Evolutionary conservation across 2,329 filamentous ascomycete species (phyloP).

Genomic region (Calonectria pseudoreteaudii): DNA sequence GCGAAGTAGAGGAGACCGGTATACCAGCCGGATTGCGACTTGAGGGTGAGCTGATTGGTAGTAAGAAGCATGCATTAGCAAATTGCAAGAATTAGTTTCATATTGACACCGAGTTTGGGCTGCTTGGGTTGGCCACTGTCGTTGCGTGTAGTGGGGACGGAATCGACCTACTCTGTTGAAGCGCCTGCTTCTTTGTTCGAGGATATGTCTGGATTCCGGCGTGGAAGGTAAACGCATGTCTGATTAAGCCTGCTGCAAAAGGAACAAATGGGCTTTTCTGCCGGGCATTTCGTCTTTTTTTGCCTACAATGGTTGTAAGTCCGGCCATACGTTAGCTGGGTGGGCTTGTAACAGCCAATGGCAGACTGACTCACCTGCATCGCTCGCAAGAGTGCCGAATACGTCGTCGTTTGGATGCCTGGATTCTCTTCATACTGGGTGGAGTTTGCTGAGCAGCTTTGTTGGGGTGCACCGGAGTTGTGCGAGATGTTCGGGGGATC

Average conservation of each 20-base stretch:
- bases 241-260: slow-evolving; percentile 34
- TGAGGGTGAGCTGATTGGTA: neutral
- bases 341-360: neutral
- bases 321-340: neutral
- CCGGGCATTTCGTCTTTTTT: slow-evolving; percentile 42
- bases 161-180: slow-evolving; percentile 15
- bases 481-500: neutral
- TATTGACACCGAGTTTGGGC: too few relatives aligned
- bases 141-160: too few relatives aligned
- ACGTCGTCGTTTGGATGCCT: neutral
- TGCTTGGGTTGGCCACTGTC: neutral
- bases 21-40: neutral
- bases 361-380: slow-evolving; percentile 30
- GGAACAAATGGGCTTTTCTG: slow-evolving; percentile 39
- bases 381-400: slow-evolving; percentile 40
- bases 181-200: neutral
- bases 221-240: slow-evolving; percentile 35
- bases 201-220: slow-evolving; percentile 17
- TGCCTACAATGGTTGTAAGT: slow-evolving; percentile 19
- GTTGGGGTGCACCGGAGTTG: neutral
- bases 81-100: too few relatives aligned
- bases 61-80: neutral
- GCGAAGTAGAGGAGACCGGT: neutral
- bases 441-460: neutral
- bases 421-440: neutral